Evolutionary conservation across 2,329 filamentous ascomycete genomes (phyloP).

Genomic region (Aspergillus persii): DNA sequence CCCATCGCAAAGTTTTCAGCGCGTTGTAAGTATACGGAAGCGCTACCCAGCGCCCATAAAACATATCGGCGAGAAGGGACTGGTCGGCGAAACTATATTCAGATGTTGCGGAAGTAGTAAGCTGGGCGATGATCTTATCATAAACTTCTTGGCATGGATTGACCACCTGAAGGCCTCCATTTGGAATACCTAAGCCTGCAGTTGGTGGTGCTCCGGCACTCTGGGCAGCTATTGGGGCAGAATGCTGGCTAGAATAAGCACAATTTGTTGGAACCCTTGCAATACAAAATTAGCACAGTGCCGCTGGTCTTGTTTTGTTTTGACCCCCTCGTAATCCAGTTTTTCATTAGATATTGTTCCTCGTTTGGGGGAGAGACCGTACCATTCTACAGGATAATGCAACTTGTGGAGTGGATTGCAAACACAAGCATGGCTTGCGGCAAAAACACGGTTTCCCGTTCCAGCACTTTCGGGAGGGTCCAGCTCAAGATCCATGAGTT

Average conservation of each 20-base stretch:
- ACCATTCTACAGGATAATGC: conserved; percentile 36
- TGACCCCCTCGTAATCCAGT: too few species aligned
- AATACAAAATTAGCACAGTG: too few species aligned
- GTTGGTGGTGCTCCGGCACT: conserved; percentile 46
- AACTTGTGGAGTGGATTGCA: conserved; percentile 17
- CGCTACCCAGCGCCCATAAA: conserved; percentile 55
- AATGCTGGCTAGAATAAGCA: conserved; percentile 59
- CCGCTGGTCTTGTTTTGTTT: too few species aligned
- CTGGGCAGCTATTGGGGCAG: conserved; percentile 23
- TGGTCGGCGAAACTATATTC: conserved; percentile 62
- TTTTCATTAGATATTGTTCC: too few species aligned
- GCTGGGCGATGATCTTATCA: conserved; percentile 49
- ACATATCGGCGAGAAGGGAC: conserved; percentile 53
- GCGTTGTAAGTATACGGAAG: conserved; percentile 63
- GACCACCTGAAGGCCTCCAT: conserved; percentile 63
- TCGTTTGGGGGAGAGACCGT: conserved; percentile 15
- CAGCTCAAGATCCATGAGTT: conserved; percentile 77
- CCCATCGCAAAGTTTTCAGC: conserved; percentile 55
- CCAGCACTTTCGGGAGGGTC: conserved; percentile 56
- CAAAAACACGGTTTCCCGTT: conserved; percentile 64
- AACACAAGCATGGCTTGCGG: conserved; percentile 17
- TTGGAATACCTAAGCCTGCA: conserved; percentile 58
- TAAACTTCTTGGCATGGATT: conserved; percentile 56
- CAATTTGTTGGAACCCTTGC: conserved; percentile 56
- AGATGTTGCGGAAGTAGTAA: conserved; percentile 45